Evolutionary conservation across 2,329 filamentous ascomycete genomes (phyloP), one percentile per base, ranked within the genome.

Genomic region (Fusarium sp.): DNA sequence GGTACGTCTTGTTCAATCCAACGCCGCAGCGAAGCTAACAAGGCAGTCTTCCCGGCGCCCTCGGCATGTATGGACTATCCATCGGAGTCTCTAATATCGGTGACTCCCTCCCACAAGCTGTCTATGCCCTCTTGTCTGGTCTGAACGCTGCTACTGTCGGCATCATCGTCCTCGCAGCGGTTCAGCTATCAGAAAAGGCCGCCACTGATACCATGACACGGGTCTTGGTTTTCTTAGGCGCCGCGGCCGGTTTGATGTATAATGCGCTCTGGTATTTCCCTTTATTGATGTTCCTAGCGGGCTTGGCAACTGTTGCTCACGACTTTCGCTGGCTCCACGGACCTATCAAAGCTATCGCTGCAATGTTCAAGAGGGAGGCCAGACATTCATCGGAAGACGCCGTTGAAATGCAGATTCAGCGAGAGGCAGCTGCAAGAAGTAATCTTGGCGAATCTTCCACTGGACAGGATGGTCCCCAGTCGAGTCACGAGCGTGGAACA

Each of bases 181-280:
- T 94, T 0, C 84, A 93, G 78, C 85, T 95, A 0, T 88, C 92
- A 0, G 84, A 91, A 16, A 94, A 93, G 72, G 89, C 92, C 0
- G 91, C 94, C 64, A 91, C 88, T 0, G 92, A 94, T 77, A 84
- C 84, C 20, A 57, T 93, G 4, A 91, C 92, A 0, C 84, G 92
- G 1, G 82, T 92, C 0, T 74, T 94, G 2, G 90, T 95, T 0
- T 91, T 94, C 13, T 77, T 92, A 7, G 88, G 88, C 4, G 93
- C 85, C 1, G 86, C 88, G 8, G 92, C 91, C 0, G 93, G 92
- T 0, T 82, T 95, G 72, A 85, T 93, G 61, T 94, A 94, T 74
- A 94, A 91, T 59, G 89, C 92, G 0, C 82, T 95, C 0, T 95
- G 93, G 93, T 95, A 93, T 73, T 95, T 94, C 52, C 93, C 93